phyloP scores from a whole-genome alignment of 2,329 filamentous ascomycete genomes.

The Kalaharituber pfeilii region DNA sequence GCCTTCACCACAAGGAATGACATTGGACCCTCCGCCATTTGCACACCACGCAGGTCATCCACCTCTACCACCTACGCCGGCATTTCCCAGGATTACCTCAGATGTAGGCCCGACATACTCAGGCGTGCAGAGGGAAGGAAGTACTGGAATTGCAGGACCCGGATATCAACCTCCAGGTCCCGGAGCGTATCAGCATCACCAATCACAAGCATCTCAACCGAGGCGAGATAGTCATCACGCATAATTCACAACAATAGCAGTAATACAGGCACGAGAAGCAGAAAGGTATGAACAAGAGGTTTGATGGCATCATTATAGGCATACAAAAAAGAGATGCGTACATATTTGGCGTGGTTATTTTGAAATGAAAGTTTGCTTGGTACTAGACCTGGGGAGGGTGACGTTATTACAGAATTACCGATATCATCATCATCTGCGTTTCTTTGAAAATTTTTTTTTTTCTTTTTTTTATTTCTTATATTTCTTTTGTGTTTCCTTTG shows the following conservation, averaged over 20 bases:
- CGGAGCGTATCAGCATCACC: background rate
- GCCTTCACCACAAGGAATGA: background rate
- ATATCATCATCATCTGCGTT: background rate
- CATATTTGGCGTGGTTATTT: background rate
- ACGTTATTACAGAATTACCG: background rate
- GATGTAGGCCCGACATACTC: background rate
- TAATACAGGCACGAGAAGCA: constrained; percentile 13
- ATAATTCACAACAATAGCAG: constrained; percentile 7
- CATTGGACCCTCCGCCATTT: background rate
- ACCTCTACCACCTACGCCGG: background rate
- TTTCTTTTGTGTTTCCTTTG: constrained; percentile 5
- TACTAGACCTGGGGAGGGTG: constrained; percentile 6
- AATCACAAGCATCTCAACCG: background rate
- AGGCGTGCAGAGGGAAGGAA: background rate
- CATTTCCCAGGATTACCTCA: background rate
- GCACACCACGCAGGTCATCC: background rate
- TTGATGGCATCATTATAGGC: constrained; percentile 17
- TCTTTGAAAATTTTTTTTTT: constrained; percentile 2
- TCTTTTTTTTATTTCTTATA: constrained; percentile 1
- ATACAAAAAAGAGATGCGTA: constrained; percentile 1
- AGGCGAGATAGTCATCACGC: constrained; percentile 11
- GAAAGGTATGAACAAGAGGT: constrained; percentile 17
- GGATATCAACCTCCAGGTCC: background rate
- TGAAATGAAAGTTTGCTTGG: background rate
- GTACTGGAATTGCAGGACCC: background rate